phyloP scores from a whole-genome alignment of 2,329 filamentous ascomycete species.

The Bipolaris gigantea region DNA sequence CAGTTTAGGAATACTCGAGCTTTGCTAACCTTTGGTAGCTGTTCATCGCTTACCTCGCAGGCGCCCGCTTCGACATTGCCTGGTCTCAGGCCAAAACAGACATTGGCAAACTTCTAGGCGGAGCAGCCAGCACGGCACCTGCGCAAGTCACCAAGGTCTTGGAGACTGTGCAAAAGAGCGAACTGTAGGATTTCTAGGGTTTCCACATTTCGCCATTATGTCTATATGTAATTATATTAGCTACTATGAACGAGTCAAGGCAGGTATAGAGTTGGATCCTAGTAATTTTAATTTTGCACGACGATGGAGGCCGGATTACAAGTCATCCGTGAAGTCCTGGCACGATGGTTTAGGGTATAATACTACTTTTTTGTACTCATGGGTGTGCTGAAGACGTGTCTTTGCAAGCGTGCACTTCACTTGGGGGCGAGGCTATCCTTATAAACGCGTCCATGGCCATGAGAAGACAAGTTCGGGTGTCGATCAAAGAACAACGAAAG shows the following conservation, averaged over 20 bases:
- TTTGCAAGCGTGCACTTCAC: conserved; percentile 41
- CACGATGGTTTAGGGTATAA: conserved; percentile 99
- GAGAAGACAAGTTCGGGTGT: conserved; percentile 20
- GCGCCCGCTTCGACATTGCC: conserved; percentile 78
- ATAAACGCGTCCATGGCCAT: conserved; percentile 13
- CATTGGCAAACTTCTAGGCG: conserved; percentile 42
- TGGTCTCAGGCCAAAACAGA: conserved; percentile 59
- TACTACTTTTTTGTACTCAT: conserved; percentile 80
- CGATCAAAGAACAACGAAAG: neutral
- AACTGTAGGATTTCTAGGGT: conserved; percentile 50
- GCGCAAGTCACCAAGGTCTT: conserved; percentile 22
- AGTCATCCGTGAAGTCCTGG: conserved; percentile 50
- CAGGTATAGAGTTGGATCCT: conserved; percentile 21
- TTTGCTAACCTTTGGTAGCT: conserved; percentile 58
- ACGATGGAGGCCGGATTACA: neutral
- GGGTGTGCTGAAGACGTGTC: conserved; percentile 99
- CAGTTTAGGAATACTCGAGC: conserved; percentile 13
- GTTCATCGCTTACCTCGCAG: conserved; percentile 74
- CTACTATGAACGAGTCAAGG: conserved; percentile 16
- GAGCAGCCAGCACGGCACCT: conserved; percentile 25
- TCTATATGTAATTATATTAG: conserved; percentile 40
- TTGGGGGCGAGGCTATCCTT: conserved; percentile 34
- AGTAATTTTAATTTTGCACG: conserved; percentile 28
- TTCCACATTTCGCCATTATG: conserved; percentile 14
- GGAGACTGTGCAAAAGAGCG: conserved; percentile 41